phyloP scores from a whole-genome alignment of 2,329 filamentous ascomycete species.

The Onygenales sp. region DNA sequence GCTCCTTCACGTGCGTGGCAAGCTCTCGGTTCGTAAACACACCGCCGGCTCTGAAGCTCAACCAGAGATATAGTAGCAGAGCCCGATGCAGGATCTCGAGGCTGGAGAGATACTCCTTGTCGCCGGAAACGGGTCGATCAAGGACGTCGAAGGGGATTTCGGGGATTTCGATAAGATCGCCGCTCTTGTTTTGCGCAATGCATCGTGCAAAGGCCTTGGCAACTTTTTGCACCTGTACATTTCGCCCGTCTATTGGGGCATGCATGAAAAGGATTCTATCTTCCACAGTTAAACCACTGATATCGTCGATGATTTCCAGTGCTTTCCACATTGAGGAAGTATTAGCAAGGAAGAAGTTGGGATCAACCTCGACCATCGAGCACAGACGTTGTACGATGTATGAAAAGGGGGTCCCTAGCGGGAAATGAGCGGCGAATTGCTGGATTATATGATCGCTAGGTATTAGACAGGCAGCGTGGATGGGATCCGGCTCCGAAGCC shows the following conservation, averaged over 20 bases:
- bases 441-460: slow-evolving; percentile 64
- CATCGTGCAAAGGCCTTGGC: slow-evolving; percentile 58
- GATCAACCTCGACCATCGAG: slow-evolving; percentile 55
- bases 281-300: slow-evolving; percentile 54
- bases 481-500: slow-evolving; percentile 50
- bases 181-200: slow-evolving; percentile 58
- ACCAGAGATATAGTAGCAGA: slow-evolving; percentile 82
- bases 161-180: slow-evolving; percentile 61
- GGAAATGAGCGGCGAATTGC: slow-evolving; percentile 72
- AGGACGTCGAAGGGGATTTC: slow-evolving; percentile 65
- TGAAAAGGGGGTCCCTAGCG: slow-evolving; percentile 67
- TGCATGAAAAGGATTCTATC: slow-evolving; percentile 70
- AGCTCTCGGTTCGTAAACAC: slow-evolving; percentile 67
- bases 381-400: slow-evolving; percentile 71
- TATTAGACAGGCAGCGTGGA: slow-evolving; percentile 62
- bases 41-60: slow-evolving; percentile 78
- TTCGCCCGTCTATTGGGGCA: slow-evolving; percentile 55
- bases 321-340: slow-evolving; percentile 55
- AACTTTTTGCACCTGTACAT: slow-evolving; percentile 33
- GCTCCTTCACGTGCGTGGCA: slow-evolving; percentile 66
- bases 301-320: slow-evolving; percentile 65
- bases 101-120: slow-evolving; percentile 50
- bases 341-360: slow-evolving; percentile 61
- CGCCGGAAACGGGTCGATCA: slow-evolving; percentile 42
- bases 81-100: slow-evolving; percentile 74